These are phyloP conservation scores for Sonneratia caseolaris DNA, from an alignment of 345 rosid genomes.

Conservation along the genomic window DNA sequence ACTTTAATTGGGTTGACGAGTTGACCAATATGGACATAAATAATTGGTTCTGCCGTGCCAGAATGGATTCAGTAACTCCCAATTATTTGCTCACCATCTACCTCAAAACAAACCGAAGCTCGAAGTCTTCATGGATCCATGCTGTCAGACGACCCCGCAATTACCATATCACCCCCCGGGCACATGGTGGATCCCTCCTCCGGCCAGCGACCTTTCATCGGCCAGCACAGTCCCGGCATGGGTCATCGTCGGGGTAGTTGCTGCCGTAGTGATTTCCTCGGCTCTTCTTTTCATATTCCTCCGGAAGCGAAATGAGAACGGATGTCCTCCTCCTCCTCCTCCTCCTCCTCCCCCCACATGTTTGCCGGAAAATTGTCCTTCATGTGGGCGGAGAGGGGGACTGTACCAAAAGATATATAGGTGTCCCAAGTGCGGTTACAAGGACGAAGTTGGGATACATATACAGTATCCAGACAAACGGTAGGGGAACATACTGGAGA, in stretches of 20 bases:
- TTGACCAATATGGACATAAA: no score
- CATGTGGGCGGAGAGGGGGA: constrained; percentile 4
- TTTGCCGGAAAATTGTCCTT: neutral
- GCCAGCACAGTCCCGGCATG: constrained; percentile 1
- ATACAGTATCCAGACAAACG: constrained; percentile 3
- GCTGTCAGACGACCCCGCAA: neutral
- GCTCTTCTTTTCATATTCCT: neutral
- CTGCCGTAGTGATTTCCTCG: neutral
- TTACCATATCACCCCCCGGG: constrained; percentile 1
- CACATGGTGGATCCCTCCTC: constrained; percentile 3
- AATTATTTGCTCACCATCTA: neutral
- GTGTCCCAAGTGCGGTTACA: constrained; percentile 8
- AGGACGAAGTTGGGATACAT: constrained; percentile 6
- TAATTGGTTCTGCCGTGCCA: neutral
- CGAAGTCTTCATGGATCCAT: constrained; percentile 1
- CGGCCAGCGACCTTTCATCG: neutral
- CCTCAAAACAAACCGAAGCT: neutral
- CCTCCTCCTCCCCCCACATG: neutral
- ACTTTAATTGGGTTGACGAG: no score
- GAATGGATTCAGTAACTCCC: neutral
- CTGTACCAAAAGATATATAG: constrained; percentile 1
- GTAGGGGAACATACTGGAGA: neutral
- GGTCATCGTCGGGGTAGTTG: constrained; percentile 11
- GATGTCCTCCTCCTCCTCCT: neutral
- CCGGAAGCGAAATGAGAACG: neutral